Base-by-base conservation (phyloP, 2,329 filamentous ascomycete genomes). In the Penicillium sp. region DNA sequence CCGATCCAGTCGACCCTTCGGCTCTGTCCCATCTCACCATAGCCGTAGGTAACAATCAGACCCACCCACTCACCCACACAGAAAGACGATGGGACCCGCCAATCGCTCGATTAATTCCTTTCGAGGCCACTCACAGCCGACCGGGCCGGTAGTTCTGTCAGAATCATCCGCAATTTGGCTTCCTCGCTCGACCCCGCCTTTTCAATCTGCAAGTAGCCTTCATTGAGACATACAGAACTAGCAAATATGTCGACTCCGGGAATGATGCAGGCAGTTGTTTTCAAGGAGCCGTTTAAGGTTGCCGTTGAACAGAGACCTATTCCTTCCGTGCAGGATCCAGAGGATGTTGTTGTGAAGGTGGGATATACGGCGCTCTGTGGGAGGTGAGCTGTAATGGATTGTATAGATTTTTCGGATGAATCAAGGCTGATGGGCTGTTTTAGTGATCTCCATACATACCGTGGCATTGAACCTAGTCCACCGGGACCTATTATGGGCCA, bases 181-280 rank as follows among this genome's bases (percentile, higher is more conserved):
- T 32, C 32, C 45, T 46, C 18, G 40, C 33, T 24, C 44, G 41
- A 18, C 33, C 33, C 33, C 33, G 20, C 33, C 33, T 37, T 35
- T 37, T 12, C 43, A 27, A 45, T 33, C 33, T 15, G 42, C 46
- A 43, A 44, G 23, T 51, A 47, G 42, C 33, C 25, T 37, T 24
- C 31, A 29, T n/a, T 10, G 24, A 8, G 62, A 64, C 55, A 58
- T 67, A 53, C 57, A 50, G 25, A 27, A 27, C 13, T 53, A 24
- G 10, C 50, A 12, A n/a, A 45, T 31, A 18, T 50, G 45, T 49
- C 55, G 1, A 43, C 29, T 18, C 32, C 52, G 15, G 57, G 53
- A 50, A 88, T 81, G 0, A 95, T 96, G 91, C 87, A 88, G 69
- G 89, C 89, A 27, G 88, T 96, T 27, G 81, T 95, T 47, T 95